Base-by-base conservation (phyloP, 2,329 filamentous ascomycete genomes). In the Didymella lethalis region DNA sequence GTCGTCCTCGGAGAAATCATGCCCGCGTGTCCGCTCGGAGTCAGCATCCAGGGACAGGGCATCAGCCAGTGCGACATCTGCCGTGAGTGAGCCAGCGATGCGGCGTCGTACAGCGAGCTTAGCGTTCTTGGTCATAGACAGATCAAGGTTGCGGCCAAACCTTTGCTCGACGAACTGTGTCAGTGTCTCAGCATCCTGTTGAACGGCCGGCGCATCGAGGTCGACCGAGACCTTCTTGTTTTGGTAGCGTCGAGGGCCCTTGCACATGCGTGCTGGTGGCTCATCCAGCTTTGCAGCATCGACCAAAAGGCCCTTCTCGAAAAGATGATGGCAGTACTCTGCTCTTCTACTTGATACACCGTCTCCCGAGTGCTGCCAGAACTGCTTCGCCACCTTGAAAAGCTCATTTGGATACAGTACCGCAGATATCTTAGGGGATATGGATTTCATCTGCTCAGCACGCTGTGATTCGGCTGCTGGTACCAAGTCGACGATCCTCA, bases 361-460 rank as follows among this genome's bases (percentile, higher is more conserved):
- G 62, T 97, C 93, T 20, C 95, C 95, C 0, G 91, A 90, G 76
- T 99, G 95, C 76, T 98, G 95, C 95, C 95, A 99, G 71, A 96
- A 97, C 70, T 93, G 86, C 77, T 97, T 98, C n/a, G 92, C 91
- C 59, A 90, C 77, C 4, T 86, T 79, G 68, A 89, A 93, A 18
- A 87, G 79, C 12, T 88, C 85, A 45, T 84, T 81, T 0, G 88
- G 86, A 67, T 90, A 92, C 41, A 98, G 74, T 3, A 97, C 88
- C 25, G 80, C 81, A 6, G 78, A 82, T 3, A 83, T 64, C 38
- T 69, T 75, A 0, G 81, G 80, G 20, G 78, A 75, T 4, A 82
- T 81, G 32, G 83, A 79, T 5, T 75, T 71, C 10, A 74, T 57
- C n/a, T 75, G 73, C 41, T 83, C 78, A 1, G 85, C 80, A 5